Base-by-base conservation (phyloP, 345 rosid species). In the Trapa bicornis region DNA sequence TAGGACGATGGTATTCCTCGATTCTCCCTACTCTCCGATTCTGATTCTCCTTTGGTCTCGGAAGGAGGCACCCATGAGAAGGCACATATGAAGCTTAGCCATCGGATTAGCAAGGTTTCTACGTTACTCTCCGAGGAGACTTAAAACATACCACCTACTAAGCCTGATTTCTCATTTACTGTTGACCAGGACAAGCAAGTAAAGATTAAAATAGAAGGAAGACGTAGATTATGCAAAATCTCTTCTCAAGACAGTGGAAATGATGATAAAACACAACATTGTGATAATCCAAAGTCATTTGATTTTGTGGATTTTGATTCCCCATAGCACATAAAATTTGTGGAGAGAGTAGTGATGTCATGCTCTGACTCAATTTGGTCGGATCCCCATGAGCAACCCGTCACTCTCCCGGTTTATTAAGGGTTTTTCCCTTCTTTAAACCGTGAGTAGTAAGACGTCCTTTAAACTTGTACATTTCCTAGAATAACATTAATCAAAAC, bases 281-380 rank as follows among this genome's bases (percentile, higher is more conserved):
- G 75, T 38, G 68, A 71, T 32, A 86, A 69, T 70, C 85, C 86
- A 54, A 66, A 68, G 17, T 79, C 79, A 52, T 75, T 78, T 41
- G 82, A 68, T 2, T 77, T 87, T 71, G 71, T 82, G 35, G 94
- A 87, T 84, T 87, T 89, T 73, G 82, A 76, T 74, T 91, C 99
- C 6, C 79, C 37, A 81, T 80, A 43, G 71, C 68, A 67, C 68
- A 74, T 29, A 82, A 70, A 66, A 71, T 43, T 43, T 63, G 14
- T 67, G 77, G 73, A 66, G 65, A 63, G 58, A 69, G 29, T 63
- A 66, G 29, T 22, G 29, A 22, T 22, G 29, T 22, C 29, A 22
- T 22, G 29, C 29, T 22, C 29, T 22, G 29, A 22, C 29, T 0
- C 29, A 22, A 22, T 22, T 22, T 22, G 29, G 29, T 22, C 29